Conservation (phyloP, 1,284 basidiomycete species). For the Tilletia horrida region DNA sequence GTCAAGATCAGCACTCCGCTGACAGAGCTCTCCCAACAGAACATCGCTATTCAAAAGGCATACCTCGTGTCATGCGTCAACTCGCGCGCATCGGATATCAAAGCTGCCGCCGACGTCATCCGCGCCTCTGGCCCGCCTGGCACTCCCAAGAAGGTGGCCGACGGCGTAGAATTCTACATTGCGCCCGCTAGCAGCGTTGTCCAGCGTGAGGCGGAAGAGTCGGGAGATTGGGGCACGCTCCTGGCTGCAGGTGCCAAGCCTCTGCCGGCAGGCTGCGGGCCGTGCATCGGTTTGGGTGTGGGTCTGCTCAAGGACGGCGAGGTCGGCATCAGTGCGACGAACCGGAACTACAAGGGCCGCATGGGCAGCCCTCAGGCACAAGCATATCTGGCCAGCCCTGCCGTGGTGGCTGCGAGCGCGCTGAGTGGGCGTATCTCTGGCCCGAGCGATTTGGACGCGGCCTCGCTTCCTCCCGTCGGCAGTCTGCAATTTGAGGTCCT, state of each 20-base stretch:
- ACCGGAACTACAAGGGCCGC: conserved; percentile 96
- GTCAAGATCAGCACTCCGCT: conserved; percentile 94
- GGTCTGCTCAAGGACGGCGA: conserved; percentile 91
- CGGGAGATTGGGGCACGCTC: conserved; percentile 84
- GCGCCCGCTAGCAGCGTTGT: conserved; percentile 89
- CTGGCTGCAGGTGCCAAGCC: conserved; percentile 83
- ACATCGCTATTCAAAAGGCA: conserved; percentile 88
- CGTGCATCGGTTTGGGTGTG: conserved; percentile 92
- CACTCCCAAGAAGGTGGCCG: conserved; percentile 67
- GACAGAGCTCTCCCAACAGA: conserved; percentile 69
- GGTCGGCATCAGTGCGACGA: conserved; percentile 94
- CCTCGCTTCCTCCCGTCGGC: conserved; percentile 60
- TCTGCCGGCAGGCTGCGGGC: conserved; percentile 91
- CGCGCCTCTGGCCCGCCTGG: conserved; percentile 59
- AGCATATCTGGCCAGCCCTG: conserved; percentile 92
- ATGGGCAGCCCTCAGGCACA: conserved; percentile 95
- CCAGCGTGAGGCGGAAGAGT: conserved; percentile 78
- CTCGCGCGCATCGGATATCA: conserved; percentile 89
- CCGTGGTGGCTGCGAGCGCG: conserved; percentile 93
- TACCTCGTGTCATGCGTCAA: conserved; percentile 99
- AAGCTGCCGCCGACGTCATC: conserved; percentile 84
- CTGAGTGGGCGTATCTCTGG: conserved; percentile 85
- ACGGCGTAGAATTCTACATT: conserved; percentile 91
- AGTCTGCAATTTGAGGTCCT: conserved; percentile 57
- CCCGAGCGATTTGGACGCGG: conserved; percentile 66